Base-by-base conservation (phyloP, 2,329 filamentous ascomycete species). In the Neocatenulostroma microsporum region DNA sequence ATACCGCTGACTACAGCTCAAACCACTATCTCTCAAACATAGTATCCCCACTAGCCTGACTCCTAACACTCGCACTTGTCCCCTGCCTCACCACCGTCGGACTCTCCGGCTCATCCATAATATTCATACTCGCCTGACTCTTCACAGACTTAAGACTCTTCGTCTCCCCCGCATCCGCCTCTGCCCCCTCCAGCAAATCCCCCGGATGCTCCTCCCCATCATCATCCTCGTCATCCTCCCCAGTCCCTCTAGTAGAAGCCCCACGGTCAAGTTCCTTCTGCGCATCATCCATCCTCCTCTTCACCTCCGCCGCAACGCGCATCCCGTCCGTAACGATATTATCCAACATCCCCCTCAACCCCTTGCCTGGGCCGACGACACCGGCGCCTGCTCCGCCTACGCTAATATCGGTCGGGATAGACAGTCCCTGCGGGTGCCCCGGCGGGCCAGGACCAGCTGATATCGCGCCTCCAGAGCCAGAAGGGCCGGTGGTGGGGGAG, bases 301-400 rank as follows among this genome's bases (percentile, higher is more conserved):
- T 74, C 34, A 98, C 89, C 60, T 98, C 91, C 1, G 82, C 84
- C 0, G 91, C 91, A 40, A 96, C 89, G 21, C 89, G 81, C 80
- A 96, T 95, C 27, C 91, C 91, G 57, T 98, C 91, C 2, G 84
- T 94, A 46, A 96, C 91, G 52, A 98, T 96, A 52, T 94, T 94
- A 65, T 98, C 91, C 25, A 98, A 69, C 41, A 98, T 91, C 14
- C 91, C 91, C 27, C 91, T 76, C 1, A 98, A 72, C 15, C 91
- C 86, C 47, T 88, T 82, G 13, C 73, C 73, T 30, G 70, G 77
- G 21, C 75, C 70, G 53, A 80, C 70, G 43, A 80, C 73, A 25
- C 74, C 71, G 1, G 72, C 56, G 12, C 46, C 53, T 0, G 59
- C 55, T 1, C 60, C 55, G 14, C 55, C n/a, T n/a, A n/a, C n/a